These are phyloP conservation scores for Saturnispora halmiae DNA, from an alignment of 805 yeast species.

Conservation along the genomic window DNA sequence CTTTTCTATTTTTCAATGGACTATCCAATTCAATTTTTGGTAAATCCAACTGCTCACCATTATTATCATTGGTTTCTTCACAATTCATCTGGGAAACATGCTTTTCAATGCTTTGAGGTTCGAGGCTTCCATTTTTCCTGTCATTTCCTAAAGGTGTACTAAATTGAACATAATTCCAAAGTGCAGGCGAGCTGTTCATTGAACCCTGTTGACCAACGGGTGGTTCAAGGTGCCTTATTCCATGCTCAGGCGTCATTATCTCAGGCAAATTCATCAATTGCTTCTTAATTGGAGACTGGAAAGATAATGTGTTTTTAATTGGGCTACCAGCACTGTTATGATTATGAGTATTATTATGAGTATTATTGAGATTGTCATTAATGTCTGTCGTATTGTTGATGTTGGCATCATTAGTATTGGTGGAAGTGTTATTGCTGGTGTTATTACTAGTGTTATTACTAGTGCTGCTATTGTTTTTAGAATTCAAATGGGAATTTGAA, in stretches of 20 bases:
- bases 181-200: slow-evolving; percentile 69
- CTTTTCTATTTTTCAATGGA: slow-evolving; percentile 22
- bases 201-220: slow-evolving; percentile 33
- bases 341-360: too few species aligned
- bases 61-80: background rate
- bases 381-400: too few species aligned
- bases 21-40: slow-evolving; percentile 23
- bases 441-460: background rate
- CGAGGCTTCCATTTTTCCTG: background rate
- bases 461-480: too few species aligned
- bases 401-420: too few species aligned
- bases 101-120: background rate
- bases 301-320: background rate
- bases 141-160: slow-evolving; percentile 29
- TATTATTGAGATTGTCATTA: too few species aligned
- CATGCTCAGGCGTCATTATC: slow-evolving; percentile 59
- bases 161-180: slow-evolving; percentile 88
- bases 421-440: too few species aligned
- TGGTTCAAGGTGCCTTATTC: slow-evolving; percentile 26
- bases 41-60: slow-evolving; percentile 2
- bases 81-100: background rate
- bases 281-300: slow-evolving; percentile 18
- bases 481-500: too few species aligned
- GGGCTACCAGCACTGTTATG: background rate
- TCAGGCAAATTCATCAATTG: slow-evolving; percentile 37